Conservation (phyloP, 2,329 filamentous ascomycete species). For the Verticillium zaregamsianum region DNA sequence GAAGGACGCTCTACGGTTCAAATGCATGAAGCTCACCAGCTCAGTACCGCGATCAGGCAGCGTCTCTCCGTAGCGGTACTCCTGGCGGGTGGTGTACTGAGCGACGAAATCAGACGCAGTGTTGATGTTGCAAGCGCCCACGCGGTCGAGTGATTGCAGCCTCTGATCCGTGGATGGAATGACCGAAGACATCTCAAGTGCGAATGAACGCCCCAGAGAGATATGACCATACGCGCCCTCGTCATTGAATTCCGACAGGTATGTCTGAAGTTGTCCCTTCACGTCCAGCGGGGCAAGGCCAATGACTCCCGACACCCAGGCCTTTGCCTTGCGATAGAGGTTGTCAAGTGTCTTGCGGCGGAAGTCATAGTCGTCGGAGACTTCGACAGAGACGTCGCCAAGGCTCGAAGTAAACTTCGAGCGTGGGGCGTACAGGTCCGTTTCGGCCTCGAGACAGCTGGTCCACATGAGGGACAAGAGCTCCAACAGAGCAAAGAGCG, state of each 20-base stretch:
- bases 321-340: slow-evolving; percentile 71
- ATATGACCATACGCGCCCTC: slow-evolving; percentile 88
- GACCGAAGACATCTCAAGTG: slow-evolving; percentile 82
- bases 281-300: slow-evolving; percentile 86
- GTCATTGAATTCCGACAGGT: slow-evolving; percentile 91
- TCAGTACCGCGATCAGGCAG: slow-evolving; percentile 65
- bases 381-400: slow-evolving; percentile 75
- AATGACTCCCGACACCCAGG: slow-evolving; percentile 77
- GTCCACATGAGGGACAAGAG: slow-evolving; percentile 92
- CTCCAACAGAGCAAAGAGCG: slow-evolving; percentile 88
- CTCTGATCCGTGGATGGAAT: slow-evolving; percentile 85
- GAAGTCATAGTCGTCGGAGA: slow-evolving; percentile 90
- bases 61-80: slow-evolving; percentile 84
- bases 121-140: slow-evolving; percentile 74
- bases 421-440: slow-evolving; percentile 86
- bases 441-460: slow-evolving; percentile 89
- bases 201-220: slow-evolving; percentile 89
- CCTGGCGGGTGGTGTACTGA: slow-evolving; percentile 94
- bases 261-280: slow-evolving; percentile 92
- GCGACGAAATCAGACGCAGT: slow-evolving; percentile 94
- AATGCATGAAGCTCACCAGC: slow-evolving; percentile 57
- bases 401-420: slow-evolving; percentile 74
- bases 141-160: slow-evolving; percentile 73
- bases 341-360: slow-evolving; percentile 74
- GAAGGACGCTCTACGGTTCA: slow-evolving; percentile 49